Conservation (phyloP, 805 yeast species). For the Candida ortonii region DNA sequence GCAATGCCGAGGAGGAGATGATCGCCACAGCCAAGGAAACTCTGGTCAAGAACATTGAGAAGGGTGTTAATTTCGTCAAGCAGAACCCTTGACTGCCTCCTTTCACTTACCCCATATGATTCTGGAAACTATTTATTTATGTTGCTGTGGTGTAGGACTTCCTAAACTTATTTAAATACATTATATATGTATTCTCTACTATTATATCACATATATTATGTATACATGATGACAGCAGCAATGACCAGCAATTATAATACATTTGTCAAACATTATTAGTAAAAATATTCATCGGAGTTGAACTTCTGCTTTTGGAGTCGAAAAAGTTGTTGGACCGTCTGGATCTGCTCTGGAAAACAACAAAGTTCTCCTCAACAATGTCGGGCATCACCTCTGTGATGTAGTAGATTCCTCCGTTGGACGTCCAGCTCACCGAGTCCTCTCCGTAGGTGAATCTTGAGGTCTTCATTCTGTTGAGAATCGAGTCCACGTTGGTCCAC, state of each 20-base stretch:
- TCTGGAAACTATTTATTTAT: too few species aligned
- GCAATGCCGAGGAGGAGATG: constrained; percentile 80
- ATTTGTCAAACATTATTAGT: constrained; percentile 30
- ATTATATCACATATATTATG: too few species aligned
- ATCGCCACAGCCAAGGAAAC: constrained; percentile 83
- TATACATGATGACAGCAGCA: too few species aligned
- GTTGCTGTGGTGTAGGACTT: too few species aligned
- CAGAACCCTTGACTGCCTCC: constrained; percentile 54
- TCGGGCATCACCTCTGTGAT: constrained; percentile 59
- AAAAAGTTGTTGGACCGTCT: constrained; percentile 19
- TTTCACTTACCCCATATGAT: too few species aligned
- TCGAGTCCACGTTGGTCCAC: constrained; percentile 49
- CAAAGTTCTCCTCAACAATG: constrained; percentile 34
- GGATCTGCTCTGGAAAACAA: constrained; percentile 27
- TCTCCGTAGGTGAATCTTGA: constrained; percentile 60
- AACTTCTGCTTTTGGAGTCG: constrained; percentile 19
- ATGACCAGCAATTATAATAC: constrained; percentile 2
- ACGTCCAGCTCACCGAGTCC: constrained; percentile 87
- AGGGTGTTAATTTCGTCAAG: constrained; percentile 87
- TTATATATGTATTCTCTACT: neutral
- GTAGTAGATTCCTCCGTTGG: constrained; percentile 75
- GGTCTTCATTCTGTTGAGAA: constrained; percentile 64
- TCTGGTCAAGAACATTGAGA: constrained; percentile 82
- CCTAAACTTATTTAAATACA: neutral
- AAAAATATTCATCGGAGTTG: constrained; percentile 32